Percentiles rank a stretch among this genome's conserved stretches.
These are phyloP conservation scores for Trichoderma asperelloides DNA, from an alignment of 495 filamentous ascomycete species.

Conservation along the genomic window DNA sequence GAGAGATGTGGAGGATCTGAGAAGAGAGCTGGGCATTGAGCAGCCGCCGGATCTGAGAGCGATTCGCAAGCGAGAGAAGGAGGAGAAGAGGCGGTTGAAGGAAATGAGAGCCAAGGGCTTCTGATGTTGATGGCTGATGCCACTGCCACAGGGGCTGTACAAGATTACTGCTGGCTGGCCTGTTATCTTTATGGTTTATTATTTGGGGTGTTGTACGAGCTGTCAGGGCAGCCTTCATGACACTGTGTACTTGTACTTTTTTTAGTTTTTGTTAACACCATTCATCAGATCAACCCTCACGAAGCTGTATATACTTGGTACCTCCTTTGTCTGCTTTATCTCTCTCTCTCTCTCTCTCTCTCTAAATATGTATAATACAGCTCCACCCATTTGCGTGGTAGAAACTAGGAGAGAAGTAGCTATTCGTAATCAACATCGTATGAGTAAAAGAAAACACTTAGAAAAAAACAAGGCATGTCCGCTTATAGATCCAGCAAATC, in stretches of 20 bases:
- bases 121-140: not conserved
- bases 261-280: not conserved
- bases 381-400: not conserved
- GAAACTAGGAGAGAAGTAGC: not conserved
- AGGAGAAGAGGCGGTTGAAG: constrained; percentile 57
- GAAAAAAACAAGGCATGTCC: not conserved
- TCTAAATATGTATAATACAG: not conserved
- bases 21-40: constrained; percentile 70
- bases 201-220: not conserved
- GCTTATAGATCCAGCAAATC: constrained; percentile 56
- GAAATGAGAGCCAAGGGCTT: constrained; percentile 24
- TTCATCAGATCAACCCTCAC: no score
- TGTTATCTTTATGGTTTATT: not conserved
- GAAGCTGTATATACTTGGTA: no score
- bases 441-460: not conserved
- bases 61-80: constrained; percentile 60
- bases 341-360: not conserved
- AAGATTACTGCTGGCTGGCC: not conserved
- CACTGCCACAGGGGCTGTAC: not conserved
- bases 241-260: not conserved
- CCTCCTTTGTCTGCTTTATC: not conserved
- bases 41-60: constrained; percentile 80
- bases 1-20: constrained; percentile 69
- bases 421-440: not conserved
- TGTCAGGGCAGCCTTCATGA: not conserved